Conservation (phyloP, 2,329 filamentous ascomycete species). For the Colletotrichum lini region DNA sequence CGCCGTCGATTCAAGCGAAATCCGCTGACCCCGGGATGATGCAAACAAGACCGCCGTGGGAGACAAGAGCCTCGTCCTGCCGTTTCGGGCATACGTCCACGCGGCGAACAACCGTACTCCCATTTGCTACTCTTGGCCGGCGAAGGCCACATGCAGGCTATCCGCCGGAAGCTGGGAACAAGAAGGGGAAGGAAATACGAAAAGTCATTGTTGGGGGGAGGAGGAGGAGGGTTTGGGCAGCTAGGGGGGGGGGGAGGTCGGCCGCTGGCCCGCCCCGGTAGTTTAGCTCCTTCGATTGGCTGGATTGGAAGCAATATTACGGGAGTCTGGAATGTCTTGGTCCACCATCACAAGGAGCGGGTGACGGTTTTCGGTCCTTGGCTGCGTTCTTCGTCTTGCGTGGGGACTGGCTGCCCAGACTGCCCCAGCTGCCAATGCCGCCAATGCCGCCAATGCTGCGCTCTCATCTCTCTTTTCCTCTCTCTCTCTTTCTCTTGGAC, state of each 20-base stretch:
- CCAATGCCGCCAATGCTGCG: background rate
- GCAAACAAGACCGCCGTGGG: background rate
- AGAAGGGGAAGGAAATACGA: background rate
- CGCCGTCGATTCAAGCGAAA: background rate
- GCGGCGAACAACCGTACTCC: background rate
- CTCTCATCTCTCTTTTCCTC: background rate
- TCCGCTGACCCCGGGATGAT: background rate
- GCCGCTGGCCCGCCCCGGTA: no score
- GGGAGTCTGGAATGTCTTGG: no score
- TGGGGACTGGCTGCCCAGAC: no score
- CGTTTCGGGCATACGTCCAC: background rate
- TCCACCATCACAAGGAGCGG: no score
- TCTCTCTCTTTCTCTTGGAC: background rate
- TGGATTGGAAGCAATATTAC: no score
- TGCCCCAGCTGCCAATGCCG: background rate
- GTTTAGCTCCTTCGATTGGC: no score
- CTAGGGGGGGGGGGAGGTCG: no score
- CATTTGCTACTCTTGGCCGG: constrained; percentile 24
- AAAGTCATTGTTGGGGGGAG: background rate
- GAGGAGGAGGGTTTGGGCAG: no score
- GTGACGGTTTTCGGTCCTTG: no score
- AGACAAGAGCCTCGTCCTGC: background rate
- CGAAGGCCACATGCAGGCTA: background rate
- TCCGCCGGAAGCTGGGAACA: background rate
- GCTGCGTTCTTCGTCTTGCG: no score